A percentile compares a stretch with the other conserved stretches of the same genome.
Conservation (phyloP, 345 rosid species). For the Lenwebbia sp. region DNA sequence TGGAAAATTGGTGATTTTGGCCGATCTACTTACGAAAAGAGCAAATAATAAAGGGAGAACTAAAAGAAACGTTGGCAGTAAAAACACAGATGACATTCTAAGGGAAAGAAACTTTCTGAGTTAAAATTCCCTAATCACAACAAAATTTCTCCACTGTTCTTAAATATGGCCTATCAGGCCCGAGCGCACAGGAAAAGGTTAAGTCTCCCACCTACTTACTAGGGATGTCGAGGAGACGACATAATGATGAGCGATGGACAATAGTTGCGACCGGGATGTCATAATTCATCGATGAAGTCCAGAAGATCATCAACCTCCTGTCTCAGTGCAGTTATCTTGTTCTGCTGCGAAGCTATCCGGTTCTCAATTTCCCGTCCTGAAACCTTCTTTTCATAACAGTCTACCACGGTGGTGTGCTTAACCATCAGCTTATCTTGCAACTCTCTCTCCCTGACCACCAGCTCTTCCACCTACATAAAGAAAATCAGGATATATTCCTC, state of each 20-base stretch:
- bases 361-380: slow-evolving; percentile 65
- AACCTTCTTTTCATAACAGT: slow-evolving; percentile 57
- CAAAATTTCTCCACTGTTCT: background rate
- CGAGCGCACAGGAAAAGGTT: background rate
- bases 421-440: slow-evolving; percentile 69
- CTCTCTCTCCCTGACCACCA: slow-evolving; percentile 73
- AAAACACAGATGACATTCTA: background rate
- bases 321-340: slow-evolving; percentile 51
- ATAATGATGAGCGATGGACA: background rate
- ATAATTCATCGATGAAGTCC: slow-evolving; percentile 70
- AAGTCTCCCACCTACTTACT: background rate
- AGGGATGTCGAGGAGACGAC: background rate
- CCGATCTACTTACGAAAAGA: background rate
- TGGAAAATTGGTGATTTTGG: background rate
- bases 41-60: background rate
- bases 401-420: slow-evolving; percentile 57
- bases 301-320: slow-evolving; percentile 84
- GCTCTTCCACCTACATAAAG: slow-evolving; percentile 67
- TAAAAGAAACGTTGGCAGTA: background rate
- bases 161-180: background rate
- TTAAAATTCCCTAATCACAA: background rate
- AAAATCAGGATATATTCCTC: background rate
- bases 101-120: background rate
- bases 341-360: slow-evolving; percentile 61
- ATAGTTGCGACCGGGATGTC: background rate